Percentiles rank a stretch among this genome's conserved stretches.
Evolutionary conservation across 2,329 filamentous ascomycete genomes (phyloP).

Genomic region (Metarhizium album): DNA sequence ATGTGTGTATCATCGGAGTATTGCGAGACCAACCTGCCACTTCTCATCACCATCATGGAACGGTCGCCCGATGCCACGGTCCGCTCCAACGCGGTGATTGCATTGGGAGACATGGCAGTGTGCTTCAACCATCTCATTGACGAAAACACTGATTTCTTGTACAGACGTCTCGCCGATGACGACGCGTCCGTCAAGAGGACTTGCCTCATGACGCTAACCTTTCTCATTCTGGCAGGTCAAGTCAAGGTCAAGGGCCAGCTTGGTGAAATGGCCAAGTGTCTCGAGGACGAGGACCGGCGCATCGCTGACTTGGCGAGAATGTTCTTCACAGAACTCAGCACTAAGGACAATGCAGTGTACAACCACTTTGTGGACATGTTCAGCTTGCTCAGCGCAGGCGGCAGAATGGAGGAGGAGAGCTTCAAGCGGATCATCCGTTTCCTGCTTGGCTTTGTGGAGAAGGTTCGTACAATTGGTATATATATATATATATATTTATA

Average conservation of each 20-base stretch:
- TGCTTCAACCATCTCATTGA: slow-evolving; percentile 99
- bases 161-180: slow-evolving; percentile 79
- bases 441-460: slow-evolving; percentile 90
- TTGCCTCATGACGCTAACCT: slow-evolving; percentile 96
- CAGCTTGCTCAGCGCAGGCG: slow-evolving; percentile 75
- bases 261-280: slow-evolving; percentile 97
- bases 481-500: slow-evolving; percentile 9
- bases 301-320: slow-evolving; percentile 90
- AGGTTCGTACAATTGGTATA: slow-evolving; percentile 46
- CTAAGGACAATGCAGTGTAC: slow-evolving; percentile 97
- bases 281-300: slow-evolving; percentile 90
- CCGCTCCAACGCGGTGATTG: slow-evolving; percentile 91
- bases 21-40: slow-evolving; percentile 82
- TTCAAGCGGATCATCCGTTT: slow-evolving; percentile 86
- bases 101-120: slow-evolving; percentile 96
- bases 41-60: slow-evolving; percentile 97
- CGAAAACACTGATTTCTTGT: slow-evolving; percentile 97
- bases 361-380: slow-evolving; percentile 99
- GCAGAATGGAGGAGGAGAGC: slow-evolving; percentile 69
- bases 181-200: slow-evolving; percentile 91
- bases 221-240: slow-evolving; percentile 91
- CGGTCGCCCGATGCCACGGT: slow-evolving; percentile 85
- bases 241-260: slow-evolving; percentile 99
- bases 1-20: slow-evolving; percentile 98
- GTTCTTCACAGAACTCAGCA: slow-evolving; percentile 97